Conservation (phyloP, 768 basidiomycete genomes). For the Dentipellis sp. region DNA sequence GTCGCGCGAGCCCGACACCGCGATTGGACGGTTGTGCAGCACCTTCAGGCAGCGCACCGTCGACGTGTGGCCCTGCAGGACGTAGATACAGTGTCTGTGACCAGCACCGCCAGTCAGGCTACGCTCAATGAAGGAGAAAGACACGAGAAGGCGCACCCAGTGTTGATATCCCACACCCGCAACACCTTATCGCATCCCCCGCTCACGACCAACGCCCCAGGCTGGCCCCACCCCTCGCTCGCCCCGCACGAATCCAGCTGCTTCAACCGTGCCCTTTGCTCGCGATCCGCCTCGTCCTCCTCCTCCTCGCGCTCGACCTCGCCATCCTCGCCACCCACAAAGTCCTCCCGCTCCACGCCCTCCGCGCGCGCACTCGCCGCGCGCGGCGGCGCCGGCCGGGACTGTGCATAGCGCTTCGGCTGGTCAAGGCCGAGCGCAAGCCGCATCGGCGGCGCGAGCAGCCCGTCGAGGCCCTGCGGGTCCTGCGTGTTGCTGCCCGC, state of each 20-base stretch:
- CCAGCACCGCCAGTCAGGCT: neutral
- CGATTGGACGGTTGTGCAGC: slow-evolving; percentile 78
- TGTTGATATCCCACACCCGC: slow-evolving; percentile 83
- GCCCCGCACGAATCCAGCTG: slow-evolving; percentile 48
- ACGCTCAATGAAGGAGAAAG: neutral
- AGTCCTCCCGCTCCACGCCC: too few relatives aligned
- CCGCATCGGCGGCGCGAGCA: slow-evolving; percentile 33
- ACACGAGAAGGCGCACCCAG: slow-evolving; percentile 51
- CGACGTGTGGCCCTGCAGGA: slow-evolving; percentile 75
- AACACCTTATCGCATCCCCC: slow-evolving; percentile 90
- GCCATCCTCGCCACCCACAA: neutral
- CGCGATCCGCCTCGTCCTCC: slow-evolving; percentile 5
- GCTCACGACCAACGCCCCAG: slow-evolving; percentile 73
- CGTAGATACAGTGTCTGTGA: slow-evolving; percentile 36
- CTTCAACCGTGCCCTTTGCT: slow-evolving; percentile 1
- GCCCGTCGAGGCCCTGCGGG: slow-evolving; percentile 14
- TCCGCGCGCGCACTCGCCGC: slow-evolving; percentile 12
- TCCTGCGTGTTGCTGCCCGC: slow-evolving; percentile 6
- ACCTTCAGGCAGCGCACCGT: slow-evolving; percentile 90
- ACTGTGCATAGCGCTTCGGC: slow-evolving; percentile 16
- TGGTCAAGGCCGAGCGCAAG: slow-evolving; percentile 39
- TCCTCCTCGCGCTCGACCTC: neutral
- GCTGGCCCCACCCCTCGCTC: slow-evolving; percentile 86
- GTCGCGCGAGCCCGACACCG: slow-evolving; percentile 87
- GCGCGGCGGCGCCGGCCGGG: neutral